Evolutionary conservation across 129 eudicot species (phyloP).

Genomic region (Lactuca sativa): DNA sequence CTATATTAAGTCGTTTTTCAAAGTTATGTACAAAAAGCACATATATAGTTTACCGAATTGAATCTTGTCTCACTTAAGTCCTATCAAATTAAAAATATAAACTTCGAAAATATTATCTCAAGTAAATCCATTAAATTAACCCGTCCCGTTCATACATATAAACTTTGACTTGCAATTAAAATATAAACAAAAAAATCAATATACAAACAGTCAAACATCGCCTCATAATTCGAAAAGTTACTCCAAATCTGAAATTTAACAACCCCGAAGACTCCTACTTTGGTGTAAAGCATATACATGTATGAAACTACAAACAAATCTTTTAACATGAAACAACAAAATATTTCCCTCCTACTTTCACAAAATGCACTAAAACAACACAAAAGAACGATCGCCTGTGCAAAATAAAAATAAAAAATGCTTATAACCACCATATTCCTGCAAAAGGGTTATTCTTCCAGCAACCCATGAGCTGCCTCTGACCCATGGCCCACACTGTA

Average conservation of each 20-base stretch:
- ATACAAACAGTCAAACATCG: constrained; percentile 6
- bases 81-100: too few species aligned
- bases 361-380: constrained; percentile 20
- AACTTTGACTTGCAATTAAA: background rate
- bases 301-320: constrained; percentile 35
- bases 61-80: too few species aligned
- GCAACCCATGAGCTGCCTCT: background rate
- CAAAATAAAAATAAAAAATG: constrained; percentile 30
- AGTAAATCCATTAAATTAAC: background rate
- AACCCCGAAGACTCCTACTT: constrained; percentile 28
- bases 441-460: background rate
- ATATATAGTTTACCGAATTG: too few species aligned
- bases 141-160: background rate
- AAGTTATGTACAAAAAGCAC: too few species aligned
- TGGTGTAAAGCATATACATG: constrained; percentile 41
- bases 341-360: constrained; percentile 25
- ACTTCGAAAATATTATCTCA: background rate
- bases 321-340: constrained; percentile 27
- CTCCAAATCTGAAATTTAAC: constrained; percentile 19
- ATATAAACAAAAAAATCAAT: background rate
- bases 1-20: too few species aligned
- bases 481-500: background rate
- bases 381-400: constrained; percentile 35
- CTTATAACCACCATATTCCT: background rate
- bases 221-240: constrained; percentile 12